Percentiles rank a stretch among this genome's conserved stretches.
Evolutionary conservation across 805 yeast genomes (phyloP).

Genomic region (Naumovozyma castellii): DNA sequence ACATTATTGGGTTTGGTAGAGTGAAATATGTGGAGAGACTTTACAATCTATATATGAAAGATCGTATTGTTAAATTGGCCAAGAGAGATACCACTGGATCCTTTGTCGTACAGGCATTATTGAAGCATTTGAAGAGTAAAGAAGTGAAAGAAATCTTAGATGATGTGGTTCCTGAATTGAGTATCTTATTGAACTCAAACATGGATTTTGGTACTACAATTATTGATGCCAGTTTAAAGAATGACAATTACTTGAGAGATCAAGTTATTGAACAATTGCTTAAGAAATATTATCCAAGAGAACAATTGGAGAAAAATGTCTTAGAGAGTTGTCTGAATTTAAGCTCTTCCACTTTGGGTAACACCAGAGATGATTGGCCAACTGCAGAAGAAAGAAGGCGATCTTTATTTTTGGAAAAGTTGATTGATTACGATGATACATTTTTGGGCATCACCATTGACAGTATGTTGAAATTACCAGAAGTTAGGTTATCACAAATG

Average conservation of each 20-base stretch:
- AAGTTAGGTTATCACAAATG: slow-evolving; percentile 59
- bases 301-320: slow-evolving; percentile 35
- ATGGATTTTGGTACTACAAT: slow-evolving; percentile 59
- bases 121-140: slow-evolving; percentile 52
- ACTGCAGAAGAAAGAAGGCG: slow-evolving; percentile 82
- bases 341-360: slow-evolving; percentile 65
- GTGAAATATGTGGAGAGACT: slow-evolving; percentile 61
- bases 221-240: slow-evolving; percentile 53
- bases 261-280: slow-evolving; percentile 45
- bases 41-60: slow-evolving; percentile 61
- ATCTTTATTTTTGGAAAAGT: slow-evolving; percentile 60
- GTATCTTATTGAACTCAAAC: slow-evolving; percentile 52
- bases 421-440: slow-evolving; percentile 56
- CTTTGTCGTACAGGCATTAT: slow-evolving; percentile 62
- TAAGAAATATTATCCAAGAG: slow-evolving; percentile 36
- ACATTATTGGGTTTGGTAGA: slow-evolving; percentile 56
- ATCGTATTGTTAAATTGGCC: slow-evolving; percentile 62
- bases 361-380: slow-evolving; percentile 84
- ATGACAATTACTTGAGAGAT: slow-evolving; percentile 49
- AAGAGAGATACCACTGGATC: slow-evolving; percentile 79
- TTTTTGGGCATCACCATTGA: slow-evolving; percentile 52
- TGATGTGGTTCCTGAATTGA: slow-evolving; percentile 55
- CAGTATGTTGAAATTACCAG: slow-evolving; percentile 49
- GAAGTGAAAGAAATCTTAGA: slow-evolving; percentile 58
- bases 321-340: slow-evolving; percentile 60